These are phyloP conservation scores for Tetrahymena borealis DNA, from an alignment of 73 alveolate species.

Conservation along the genomic window DNA sequence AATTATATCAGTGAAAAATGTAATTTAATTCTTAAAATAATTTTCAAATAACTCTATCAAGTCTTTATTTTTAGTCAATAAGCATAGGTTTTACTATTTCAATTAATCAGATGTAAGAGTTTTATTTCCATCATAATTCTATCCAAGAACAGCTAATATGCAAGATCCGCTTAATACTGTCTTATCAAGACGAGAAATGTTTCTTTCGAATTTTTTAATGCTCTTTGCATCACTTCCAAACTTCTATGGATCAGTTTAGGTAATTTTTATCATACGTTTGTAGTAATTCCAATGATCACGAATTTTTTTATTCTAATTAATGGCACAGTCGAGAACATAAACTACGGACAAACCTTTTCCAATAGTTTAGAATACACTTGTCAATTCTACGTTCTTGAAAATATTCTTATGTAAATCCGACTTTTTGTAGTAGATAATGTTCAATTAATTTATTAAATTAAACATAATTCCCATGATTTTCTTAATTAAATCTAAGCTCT, in stretches of 20 bases:
- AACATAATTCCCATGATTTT: constrained; percentile 56
- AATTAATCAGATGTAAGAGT: constrained; percentile 12
- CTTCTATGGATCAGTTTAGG: constrained; percentile 58
- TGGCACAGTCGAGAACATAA: constrained; percentile 65
- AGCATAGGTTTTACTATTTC: constrained; percentile 25
- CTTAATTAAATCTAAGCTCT: constrained; percentile 62
- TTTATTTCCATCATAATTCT: constrained; percentile 34
- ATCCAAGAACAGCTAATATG: constrained; percentile 20
- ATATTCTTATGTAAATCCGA: constrained; percentile 43
- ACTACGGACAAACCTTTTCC: constrained; percentile 61
- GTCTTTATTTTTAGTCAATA: constrained; percentile 59
- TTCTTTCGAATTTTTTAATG: constrained; percentile 58
- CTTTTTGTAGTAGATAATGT: constrained; percentile 62
- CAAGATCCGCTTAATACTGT: constrained; percentile 46
- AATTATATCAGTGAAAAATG: constrained; percentile 38
- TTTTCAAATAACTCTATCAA: constrained; percentile 46
- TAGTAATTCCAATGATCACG: constrained; percentile 69
- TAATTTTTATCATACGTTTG: constrained; percentile 67
- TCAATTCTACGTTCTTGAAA: constrained; percentile 58
- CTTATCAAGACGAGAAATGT: constrained; percentile 24
- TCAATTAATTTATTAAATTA: constrained; percentile 60
- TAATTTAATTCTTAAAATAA: constrained; percentile 55
- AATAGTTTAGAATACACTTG: constrained; percentile 59
- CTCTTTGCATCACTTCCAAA: constrained; percentile 53
- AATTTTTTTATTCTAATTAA: constrained; percentile 66